Evolutionary conservation across 202 grass and related monocot species (phyloP).

Genomic region (Setaria viridis): DNA sequence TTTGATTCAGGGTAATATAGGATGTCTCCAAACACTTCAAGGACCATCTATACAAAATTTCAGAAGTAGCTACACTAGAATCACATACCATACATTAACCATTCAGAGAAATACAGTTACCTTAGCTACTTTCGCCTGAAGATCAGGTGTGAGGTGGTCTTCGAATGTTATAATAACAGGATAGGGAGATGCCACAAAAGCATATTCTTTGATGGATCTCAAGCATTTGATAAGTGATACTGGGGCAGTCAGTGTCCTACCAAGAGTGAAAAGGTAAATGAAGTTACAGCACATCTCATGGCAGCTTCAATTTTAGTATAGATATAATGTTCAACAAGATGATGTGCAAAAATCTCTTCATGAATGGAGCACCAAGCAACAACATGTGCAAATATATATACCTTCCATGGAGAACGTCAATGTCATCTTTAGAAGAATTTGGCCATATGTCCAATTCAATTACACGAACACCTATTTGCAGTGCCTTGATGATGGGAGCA

Average conservation of each 20-base stretch:
- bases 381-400: slow-evolving; percentile 38
- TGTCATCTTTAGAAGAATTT: slow-evolving; percentile 92
- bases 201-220: slow-evolving; percentile 92
- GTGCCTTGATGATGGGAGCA: slow-evolving; percentile 89
- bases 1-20: slow-evolving; percentile 86
- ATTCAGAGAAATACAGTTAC: slow-evolving; percentile 58
- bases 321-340: slow-evolving; percentile 7
- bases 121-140: slow-evolving; percentile 95
- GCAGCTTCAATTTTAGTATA: background rate
- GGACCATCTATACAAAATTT: slow-evolving; percentile 85
- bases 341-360: background rate
- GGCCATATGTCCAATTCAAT: slow-evolving; percentile 99
- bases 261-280: slow-evolving; percentile 43
- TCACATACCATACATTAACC: slow-evolving; percentile 31
- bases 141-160: slow-evolving; percentile 91
- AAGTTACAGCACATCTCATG: slow-evolving; percentile 33
- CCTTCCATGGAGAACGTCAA: slow-evolving; percentile 97
- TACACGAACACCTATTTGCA: slow-evolving; percentile 84
- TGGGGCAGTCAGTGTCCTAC: slow-evolving; percentile 93
- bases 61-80: slow-evolving; percentile 49
- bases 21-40: slow-evolving; percentile 83
- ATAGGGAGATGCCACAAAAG: slow-evolving; percentile 93
- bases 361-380: background rate
- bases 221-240: slow-evolving; percentile 89
- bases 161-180: slow-evolving; percentile 99